Percentiles rank a stretch among this genome's conserved stretches.
phyloP scores from a whole-genome alignment of 1,139 yeast genomes.

The Geotrichum macrosporum region DNA sequence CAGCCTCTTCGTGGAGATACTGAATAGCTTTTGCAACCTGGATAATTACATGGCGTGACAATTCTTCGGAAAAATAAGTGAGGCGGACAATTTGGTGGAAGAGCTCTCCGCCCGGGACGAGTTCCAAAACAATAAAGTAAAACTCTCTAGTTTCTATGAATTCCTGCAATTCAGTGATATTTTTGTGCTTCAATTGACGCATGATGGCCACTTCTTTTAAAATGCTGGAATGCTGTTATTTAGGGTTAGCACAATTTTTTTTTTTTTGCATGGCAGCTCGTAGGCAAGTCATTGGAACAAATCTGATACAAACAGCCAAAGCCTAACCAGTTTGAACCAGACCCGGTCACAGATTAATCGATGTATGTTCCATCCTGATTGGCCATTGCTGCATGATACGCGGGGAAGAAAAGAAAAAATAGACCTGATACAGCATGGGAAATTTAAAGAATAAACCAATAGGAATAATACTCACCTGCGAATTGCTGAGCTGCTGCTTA shows the following conservation, averaged over 20 bases:
- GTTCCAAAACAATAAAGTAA: slow-evolving; percentile 78
- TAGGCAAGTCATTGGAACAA: too few species aligned
- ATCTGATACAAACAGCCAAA: too few species aligned
- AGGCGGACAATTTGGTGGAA: slow-evolving; percentile 88
- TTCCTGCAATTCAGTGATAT: slow-evolving; percentile 66
- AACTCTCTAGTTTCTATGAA: slow-evolving; percentile 59
- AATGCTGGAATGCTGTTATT: slow-evolving; percentile 55
- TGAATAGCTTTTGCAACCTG: slow-evolving; percentile 82
- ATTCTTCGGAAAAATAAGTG: slow-evolving; percentile 83
- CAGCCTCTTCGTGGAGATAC: slow-evolving; percentile 73
- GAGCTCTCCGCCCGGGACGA: slow-evolving; percentile 89
- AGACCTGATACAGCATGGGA: too few species aligned
- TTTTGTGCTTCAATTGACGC: slow-evolving; percentile 67
- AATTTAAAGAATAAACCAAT: too few species aligned
- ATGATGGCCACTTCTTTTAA: slow-evolving; percentile 81
- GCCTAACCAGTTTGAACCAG: too few species aligned
- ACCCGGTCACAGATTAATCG: too few species aligned
- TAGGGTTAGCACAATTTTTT: too few species aligned
- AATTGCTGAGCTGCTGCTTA: slow-evolving; percentile 55
- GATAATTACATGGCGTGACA: slow-evolving; percentile 75
- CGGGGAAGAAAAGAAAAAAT: too few species aligned
- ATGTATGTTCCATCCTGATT: too few species aligned
- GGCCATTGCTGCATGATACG: too few species aligned
- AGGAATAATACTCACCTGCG: slow-evolving; percentile 39
- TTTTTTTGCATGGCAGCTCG: too few species aligned